Evolutionary conservation across 1,284 basidiomycete species (phyloP), one percentile per base, ranked within the genome.

Genomic region (Melampsora occidentalis): DNA sequence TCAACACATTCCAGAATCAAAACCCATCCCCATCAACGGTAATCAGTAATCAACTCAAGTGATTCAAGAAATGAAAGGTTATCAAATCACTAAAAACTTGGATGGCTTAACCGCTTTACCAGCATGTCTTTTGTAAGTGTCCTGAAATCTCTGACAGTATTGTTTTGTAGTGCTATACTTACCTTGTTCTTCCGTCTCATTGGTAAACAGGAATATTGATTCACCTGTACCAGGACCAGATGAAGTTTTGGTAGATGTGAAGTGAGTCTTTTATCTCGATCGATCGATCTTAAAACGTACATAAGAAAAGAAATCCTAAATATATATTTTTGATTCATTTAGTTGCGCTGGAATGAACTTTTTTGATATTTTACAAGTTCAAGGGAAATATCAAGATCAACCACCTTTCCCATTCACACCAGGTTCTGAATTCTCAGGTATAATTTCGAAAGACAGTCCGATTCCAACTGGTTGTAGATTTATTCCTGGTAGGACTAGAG

Each of bases 391-490:
- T 71, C 80, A 80, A 75, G 73, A 79, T 77, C 81, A 81, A 75
- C 79, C 79, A 2, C 81, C 81, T 6, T 80, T 81, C 49, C 81
- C 81, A 22, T 82, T 80, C 67, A 79, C 80, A 0, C 79, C 80
- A 39, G 82, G 81, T 49, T 79, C 80, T n/a, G 82, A 99, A 83
- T 91, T 97, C 81, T 88, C 94, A 1, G 96, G 96, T 0, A 87
- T 85, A 76, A 89, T 98, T 79, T 86, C 91, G 5, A 79, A 83
- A 14, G 84, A 88, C 80, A 93, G 91, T 22, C 92, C 90, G 16
- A 90, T 97, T 42, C 96, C 95, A 1, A 83, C 86, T 35, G 92
- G 89, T 3, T 97, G 93, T 82, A 86, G 87, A 0, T 92, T 90
- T 82, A 88, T 90, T 81, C 88, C 87, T 1, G 95, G 96, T 20